Conservation (phyloP, 257 asterid species). For the Solanum sitiens region DNA sequence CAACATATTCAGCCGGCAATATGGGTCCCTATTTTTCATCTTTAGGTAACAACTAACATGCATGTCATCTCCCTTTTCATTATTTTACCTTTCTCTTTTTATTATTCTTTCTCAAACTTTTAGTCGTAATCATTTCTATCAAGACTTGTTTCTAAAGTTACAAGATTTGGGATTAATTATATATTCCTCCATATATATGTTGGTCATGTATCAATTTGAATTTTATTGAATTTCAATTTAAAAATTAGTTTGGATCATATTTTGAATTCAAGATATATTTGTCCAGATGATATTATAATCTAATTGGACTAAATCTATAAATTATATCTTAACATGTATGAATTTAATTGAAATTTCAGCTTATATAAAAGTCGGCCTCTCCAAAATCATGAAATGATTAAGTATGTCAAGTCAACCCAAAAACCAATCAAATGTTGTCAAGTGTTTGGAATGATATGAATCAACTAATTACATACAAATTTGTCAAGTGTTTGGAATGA, state of each 20-base stretch:
- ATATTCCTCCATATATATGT: background rate
- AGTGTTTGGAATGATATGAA: background rate
- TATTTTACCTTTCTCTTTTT: background rate
- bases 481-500: background rate
- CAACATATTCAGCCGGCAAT: slow-evolving; percentile 4
- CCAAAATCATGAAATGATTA: background rate
- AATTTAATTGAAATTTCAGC: background rate
- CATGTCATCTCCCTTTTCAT: slow-evolving; percentile 13
- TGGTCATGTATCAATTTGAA: background rate
- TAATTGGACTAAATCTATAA: background rate
- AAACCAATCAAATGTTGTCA: background rate
- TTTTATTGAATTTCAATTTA: background rate
- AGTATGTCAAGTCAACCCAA: background rate
- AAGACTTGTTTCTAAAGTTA: background rate
- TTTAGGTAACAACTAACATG: slow-evolving; percentile 59
- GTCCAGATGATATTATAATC: background rate
- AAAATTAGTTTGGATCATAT: background rate
- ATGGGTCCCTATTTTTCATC: slow-evolving; percentile 42
- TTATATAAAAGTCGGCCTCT: background rate
- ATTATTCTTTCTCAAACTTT: background rate
- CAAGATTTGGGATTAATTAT: background rate
- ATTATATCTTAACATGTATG: background rate
- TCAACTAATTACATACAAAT: background rate
- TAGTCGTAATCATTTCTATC: background rate
- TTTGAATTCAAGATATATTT: too few species aligned